Percentiles rank a stretch among this genome's conserved stretches.
These are phyloP conservation scores for Linderniella brevidens DNA, from an alignment of 257 asterid genomes.

Conservation along the genomic window DNA sequence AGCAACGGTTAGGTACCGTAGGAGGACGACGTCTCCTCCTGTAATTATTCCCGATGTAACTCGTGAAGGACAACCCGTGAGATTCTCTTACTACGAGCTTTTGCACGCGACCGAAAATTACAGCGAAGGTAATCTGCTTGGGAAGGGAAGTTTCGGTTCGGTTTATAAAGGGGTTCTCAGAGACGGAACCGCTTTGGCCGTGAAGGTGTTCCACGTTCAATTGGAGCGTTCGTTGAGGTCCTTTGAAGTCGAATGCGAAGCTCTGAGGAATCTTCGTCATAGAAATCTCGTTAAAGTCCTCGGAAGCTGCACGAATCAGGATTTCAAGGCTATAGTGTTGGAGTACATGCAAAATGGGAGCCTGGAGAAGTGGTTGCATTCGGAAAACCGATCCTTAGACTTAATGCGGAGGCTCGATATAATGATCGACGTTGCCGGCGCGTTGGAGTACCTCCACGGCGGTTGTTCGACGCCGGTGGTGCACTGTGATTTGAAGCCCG, in stretches of 20 bases:
- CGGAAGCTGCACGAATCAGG: slow-evolving; percentile 8
- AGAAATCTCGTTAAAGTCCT: slow-evolving; percentile 18
- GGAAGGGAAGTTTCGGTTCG: slow-evolving; percentile 10
- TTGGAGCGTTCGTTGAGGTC: slow-evolving; percentile 9
- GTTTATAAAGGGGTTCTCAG: slow-evolving; percentile 12
- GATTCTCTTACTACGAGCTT: slow-evolving; percentile 12
- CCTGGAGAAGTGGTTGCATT: slow-evolving; percentile 17
- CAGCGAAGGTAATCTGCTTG: slow-evolving; percentile 12
- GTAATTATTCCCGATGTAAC: neutral
- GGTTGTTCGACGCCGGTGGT: too few relatives aligned
- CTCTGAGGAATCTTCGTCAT: slow-evolving; percentile 11
- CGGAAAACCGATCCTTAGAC: too few relatives aligned
- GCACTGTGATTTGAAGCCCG: too few relatives aligned
- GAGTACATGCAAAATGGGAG: slow-evolving; percentile 20
- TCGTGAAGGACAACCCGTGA: neutral
- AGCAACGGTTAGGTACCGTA: neutral
- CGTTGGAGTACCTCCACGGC: too few relatives aligned
- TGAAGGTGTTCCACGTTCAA: slow-evolving; percentile 14
- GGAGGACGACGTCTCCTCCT: neutral
- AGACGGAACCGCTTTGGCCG: slow-evolving; percentile 5
- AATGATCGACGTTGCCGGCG: too few relatives aligned
- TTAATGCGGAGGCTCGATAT: too few relatives aligned
- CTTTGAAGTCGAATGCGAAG: slow-evolving; percentile 16
- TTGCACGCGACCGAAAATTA: slow-evolving; percentile 11
- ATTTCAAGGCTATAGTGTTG: slow-evolving; percentile 17